Evolutionary conservation across 164 flowering plant genomes (phyloP).

Genomic region (Vitis labrusca): DNA sequence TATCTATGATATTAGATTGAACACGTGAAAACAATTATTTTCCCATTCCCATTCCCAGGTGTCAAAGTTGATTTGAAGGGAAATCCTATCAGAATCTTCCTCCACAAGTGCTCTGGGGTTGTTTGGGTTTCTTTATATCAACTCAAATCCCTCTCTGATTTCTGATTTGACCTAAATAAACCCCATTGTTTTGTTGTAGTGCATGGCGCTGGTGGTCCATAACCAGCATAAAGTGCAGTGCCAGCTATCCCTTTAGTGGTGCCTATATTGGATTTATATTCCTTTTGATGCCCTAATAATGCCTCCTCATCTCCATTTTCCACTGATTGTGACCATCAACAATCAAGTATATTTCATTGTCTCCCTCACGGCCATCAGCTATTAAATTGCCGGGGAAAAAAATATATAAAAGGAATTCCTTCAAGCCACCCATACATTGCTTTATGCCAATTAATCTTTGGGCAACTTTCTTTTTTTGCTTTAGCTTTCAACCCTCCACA

Average conservation of each 20-base stretch:
- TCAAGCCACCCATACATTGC: neutral
- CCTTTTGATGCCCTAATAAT: constrained; percentile 21
- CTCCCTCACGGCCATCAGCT: constrained; percentile 13
- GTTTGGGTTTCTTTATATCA: neutral
- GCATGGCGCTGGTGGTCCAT: constrained; percentile 10
- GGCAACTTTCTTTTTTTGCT: neutral
- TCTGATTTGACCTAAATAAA: constrained; percentile 10
- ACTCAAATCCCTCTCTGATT: neutral
- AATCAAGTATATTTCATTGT: constrained; percentile 5
- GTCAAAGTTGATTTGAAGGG: no score
- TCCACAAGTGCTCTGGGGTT: no score
- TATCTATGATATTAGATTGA: no score
- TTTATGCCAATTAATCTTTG: neutral
- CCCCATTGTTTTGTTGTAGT: neutral
- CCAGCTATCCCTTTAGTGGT: constrained; percentile 16
- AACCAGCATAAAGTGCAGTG: constrained; percentile 3
- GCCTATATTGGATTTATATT: constrained; percentile 7
- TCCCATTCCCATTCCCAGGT: no score
- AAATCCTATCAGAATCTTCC: no score
- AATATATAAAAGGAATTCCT: neutral
- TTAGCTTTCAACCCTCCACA: neutral
- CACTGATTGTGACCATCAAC: constrained; percentile 9
- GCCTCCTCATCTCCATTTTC: constrained; percentile 1
- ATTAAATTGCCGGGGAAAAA: neutral
- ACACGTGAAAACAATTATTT: no score